phyloP scores from a whole-genome alignment of 495 filamentous ascomycete genomes.

The Penicillium psychrofluorescens region DNA sequence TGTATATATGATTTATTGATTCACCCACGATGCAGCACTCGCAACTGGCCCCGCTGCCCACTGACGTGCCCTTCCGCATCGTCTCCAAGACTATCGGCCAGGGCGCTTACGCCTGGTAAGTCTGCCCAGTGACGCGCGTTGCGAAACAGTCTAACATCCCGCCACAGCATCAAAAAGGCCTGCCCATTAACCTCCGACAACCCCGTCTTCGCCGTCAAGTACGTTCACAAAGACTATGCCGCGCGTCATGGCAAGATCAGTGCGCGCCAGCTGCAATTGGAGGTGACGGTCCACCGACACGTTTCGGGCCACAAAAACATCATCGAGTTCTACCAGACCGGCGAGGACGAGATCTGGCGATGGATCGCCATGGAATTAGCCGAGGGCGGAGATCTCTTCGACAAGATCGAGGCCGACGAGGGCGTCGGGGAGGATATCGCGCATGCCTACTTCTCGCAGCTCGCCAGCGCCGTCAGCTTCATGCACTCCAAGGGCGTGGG shows the following conservation, averaged over 20 bases:
- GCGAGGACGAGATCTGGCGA: constrained; percentile 82
- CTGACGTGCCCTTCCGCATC: constrained; percentile 83
- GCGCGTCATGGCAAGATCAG: constrained; percentile 80
- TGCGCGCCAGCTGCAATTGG: constrained; percentile 78
- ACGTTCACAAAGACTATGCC: constrained; percentile 96
- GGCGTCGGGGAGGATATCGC: constrained; percentile 89
- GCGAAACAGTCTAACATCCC: neutral
- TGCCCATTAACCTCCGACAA: constrained; percentile 57
- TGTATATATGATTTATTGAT: neutral
- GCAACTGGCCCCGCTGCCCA: constrained; percentile 81
- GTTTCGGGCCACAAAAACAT: constrained; percentile 87
- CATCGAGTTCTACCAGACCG: constrained; percentile 81
- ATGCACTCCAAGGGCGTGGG: constrained; percentile 91
- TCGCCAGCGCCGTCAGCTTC: constrained; percentile 83
- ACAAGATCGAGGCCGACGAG: constrained; percentile 97
- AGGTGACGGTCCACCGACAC: constrained; percentile 80
- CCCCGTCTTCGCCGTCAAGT: constrained; percentile 92
- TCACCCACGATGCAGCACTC: constrained; percentile 55
- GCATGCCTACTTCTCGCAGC: constrained; percentile 91
- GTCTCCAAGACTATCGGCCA: constrained; percentile 93
- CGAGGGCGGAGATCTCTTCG: constrained; percentile 93
- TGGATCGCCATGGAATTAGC: constrained; percentile 99
- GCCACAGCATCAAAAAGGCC: constrained; percentile 83
- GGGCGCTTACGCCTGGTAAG: constrained; percentile 95
- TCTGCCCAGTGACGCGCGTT: neutral